Evolutionary conservation across 768 basidiomycete genomes (phyloP).

Genomic region (Trametes villosa): DNA sequence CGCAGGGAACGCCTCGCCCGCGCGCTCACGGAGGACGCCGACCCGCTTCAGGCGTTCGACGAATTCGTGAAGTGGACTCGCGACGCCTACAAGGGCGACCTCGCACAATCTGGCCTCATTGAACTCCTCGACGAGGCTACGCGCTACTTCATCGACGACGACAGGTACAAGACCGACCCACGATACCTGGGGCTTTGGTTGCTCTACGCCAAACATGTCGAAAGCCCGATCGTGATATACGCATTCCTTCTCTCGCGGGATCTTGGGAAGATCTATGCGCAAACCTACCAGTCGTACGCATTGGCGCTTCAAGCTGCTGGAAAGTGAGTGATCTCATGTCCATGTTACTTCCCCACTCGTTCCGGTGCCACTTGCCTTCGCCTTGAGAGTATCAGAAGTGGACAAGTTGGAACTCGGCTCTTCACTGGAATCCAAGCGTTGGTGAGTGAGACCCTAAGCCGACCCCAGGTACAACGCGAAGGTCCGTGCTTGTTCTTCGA

Average conservation of each 20-base stretch:
- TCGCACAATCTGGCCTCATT: slow-evolving; percentile 71
- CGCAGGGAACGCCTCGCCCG: slow-evolving; percentile 48
- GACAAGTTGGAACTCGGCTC: too few species aligned
- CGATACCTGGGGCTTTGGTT: slow-evolving; percentile 94
- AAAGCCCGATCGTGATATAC: slow-evolving; percentile 68
- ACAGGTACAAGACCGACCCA: slow-evolving; percentile 84
- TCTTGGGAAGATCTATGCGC: slow-evolving; percentile 69
- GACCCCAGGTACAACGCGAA: too few species aligned
- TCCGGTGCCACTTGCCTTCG: not conserved
- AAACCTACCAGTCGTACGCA: slow-evolving; percentile 93
- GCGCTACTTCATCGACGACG: slow-evolving; percentile 77
- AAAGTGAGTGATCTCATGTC: slow-evolving; percentile 56
- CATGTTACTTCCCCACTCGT: not conserved
- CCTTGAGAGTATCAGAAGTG: too few species aligned
- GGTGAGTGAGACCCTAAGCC: too few species aligned
- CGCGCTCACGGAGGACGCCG: slow-evolving; percentile 74
- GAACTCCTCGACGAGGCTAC: slow-evolving; percentile 87
- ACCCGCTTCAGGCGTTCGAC: slow-evolving; percentile 84
- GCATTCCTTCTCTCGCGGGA: slow-evolving; percentile 54
- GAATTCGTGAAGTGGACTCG: slow-evolving; percentile 90
- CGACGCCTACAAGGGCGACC: slow-evolving; percentile 74
- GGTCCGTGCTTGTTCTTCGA: too few species aligned
- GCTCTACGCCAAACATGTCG: slow-evolving; percentile 80
- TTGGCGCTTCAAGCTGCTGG: slow-evolving; percentile 72
- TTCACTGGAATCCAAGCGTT: too few species aligned